Percentiles rank a stretch among this genome's conserved stretches.
These are phyloP conservation scores for Pisolithus microcarpus DNA, from an alignment of 768 basidiomycete species.

Conservation along the genomic window DNA sequence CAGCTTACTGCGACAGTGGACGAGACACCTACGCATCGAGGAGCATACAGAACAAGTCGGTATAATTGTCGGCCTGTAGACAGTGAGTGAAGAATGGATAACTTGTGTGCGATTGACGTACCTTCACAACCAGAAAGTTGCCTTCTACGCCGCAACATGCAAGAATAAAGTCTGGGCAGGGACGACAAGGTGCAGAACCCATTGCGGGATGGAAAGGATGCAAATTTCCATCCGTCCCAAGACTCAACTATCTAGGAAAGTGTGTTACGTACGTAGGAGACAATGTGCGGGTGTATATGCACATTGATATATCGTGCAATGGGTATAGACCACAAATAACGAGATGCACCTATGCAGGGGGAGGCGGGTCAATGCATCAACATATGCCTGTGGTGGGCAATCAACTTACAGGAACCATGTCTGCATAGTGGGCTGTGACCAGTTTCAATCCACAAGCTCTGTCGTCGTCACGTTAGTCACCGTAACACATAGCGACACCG, in stretches of 20 bases:
- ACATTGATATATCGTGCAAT: constrained; percentile 88
- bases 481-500: constrained; percentile 83
- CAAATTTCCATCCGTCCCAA: constrained; percentile 88
- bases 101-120: constrained; percentile 13
- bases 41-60: constrained; percentile 81
- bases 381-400: background rate
- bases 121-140: constrained; percentile 81
- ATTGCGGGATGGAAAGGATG: constrained; percentile 14
- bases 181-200: constrained; percentile 1
- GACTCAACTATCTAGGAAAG: constrained; percentile 46
- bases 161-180: constrained; percentile 57
- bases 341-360: constrained; percentile 58
- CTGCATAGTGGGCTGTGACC: constrained; percentile 74
- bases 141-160: constrained; percentile 82
- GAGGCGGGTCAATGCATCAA: background rate
- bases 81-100: background rate
- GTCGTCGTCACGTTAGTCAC: constrained; percentile 85
- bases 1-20: background rate
- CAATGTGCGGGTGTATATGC: constrained; percentile 17
- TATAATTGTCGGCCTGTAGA: constrained; percentile 71
- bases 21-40: constrained; percentile 63
- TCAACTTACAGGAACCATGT: constrained; percentile 70
- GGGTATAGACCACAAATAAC: constrained; percentile 69
- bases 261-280: background rate
- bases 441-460: constrained; percentile 61